Evolutionary conservation across 176 grass and related monocot genomes (phyloP), one percentile per base, ranked within the genome.

Genomic region (Avena atlantica): DNA sequence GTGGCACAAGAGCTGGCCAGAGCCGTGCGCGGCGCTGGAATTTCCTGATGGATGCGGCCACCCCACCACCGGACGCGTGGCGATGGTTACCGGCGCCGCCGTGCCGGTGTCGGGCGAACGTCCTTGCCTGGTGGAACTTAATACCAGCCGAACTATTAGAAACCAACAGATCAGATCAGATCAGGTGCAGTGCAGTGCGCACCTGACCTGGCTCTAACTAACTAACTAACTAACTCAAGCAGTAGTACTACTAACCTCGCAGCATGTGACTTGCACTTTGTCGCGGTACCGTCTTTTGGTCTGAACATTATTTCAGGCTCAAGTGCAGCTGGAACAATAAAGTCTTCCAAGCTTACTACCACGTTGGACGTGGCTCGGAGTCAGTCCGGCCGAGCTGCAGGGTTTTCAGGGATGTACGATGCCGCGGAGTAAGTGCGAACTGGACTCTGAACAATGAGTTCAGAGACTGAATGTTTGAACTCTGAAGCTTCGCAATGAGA

Each of bases 111-210:
- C 25, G 24, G 53, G 24, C 24, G 25, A 34, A 67, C 29, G 71
- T 61, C 87, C 88, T 85, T 25, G 45, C 67, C 3, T 34, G 6
- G 71, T 34, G 6, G 71, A 70, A 76, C 23, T 60, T 51, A 29
- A 81, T 27, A 16, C 52, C 25, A 16, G 78, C 50, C 78, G 62
- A 53, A 53, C 71, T 29, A 29, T 69, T 84, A 72, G 5, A 84
- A 63, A 60, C 14, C 19, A 55, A 10, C 64, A 65, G 70, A 34
- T 34, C 31, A 34, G 31, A 34, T 34, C 31, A 34, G 31, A 34
- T 34, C 31, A 42, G 40, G 12, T 19, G n/a, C 51, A 25, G 25
- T 37, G 11, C 27, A 48, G 78, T 42, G 76, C 77, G 49, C 63
- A 11, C 29, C 63, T 53, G 47, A 7, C 53, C 47, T 34, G 31